Evolutionary conservation across 1,139 yeast genomes (phyloP).

Genomic region (Casaregolazyma suthepensis): DNA sequence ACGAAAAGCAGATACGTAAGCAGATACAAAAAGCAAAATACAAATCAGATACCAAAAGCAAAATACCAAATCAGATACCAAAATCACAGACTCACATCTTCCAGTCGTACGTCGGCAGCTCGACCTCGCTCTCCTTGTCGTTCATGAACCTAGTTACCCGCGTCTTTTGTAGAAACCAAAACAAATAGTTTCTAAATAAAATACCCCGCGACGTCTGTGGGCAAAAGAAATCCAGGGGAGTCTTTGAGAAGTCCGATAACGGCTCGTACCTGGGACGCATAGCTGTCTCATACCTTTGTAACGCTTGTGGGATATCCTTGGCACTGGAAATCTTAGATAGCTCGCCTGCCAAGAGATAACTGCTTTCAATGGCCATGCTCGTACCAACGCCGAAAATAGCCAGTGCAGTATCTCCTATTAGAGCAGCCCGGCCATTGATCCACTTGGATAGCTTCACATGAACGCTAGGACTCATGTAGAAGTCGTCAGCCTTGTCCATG

Average conservation of each 20-base stretch:
- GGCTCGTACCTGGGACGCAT: neutral
- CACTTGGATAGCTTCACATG: neutral
- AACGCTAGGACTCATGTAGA: neutral
- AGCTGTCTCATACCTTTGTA: neutral
- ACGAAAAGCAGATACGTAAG: too few species aligned
- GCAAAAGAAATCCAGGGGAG: neutral
- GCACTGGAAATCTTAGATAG: neutral
- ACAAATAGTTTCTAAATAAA: neutral
- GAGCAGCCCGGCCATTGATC: neutral
- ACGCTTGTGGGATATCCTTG: neutral
- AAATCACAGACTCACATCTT: too few species aligned
- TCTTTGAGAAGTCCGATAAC: neutral
- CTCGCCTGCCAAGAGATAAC: neutral
- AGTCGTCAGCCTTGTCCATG: neutral
- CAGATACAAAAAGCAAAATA: too few species aligned
- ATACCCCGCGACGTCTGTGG: neutral
- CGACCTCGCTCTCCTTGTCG: neutral
- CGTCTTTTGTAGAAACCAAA: neutral
- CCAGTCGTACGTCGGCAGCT: neutral
- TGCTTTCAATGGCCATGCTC: neutral
- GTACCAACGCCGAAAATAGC: neutral
- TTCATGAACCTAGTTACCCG: neutral
- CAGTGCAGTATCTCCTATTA: neutral
- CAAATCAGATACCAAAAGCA: too few species aligned
- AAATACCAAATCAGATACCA: too few species aligned